phyloP scores from a whole-genome alignment of 352 stramenopile genomes.

The Phytophthora litchii region DNA sequence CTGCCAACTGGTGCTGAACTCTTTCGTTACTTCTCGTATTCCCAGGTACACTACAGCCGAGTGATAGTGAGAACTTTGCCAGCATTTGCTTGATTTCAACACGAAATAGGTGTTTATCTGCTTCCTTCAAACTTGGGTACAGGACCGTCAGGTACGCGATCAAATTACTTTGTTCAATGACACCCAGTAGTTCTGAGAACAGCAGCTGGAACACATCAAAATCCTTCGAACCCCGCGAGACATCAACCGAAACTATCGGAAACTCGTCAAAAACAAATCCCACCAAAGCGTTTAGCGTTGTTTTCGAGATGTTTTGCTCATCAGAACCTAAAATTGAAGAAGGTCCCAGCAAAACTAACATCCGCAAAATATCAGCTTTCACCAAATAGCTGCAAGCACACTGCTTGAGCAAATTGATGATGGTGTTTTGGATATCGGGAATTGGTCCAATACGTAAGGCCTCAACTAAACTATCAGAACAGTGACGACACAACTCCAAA shows the following conservation, averaged over 20 bases:
- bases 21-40: constrained; percentile 6
- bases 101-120: constrained; percentile 54
- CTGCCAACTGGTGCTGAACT: constrained; percentile 26
- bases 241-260: constrained; percentile 76
- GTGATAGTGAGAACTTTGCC: constrained; percentile 38
- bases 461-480: constrained; percentile 36
- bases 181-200: constrained; percentile 50
- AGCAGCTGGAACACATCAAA: constrained; percentile 69
- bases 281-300: constrained; percentile 42
- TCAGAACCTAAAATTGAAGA: constrained; percentile 10
- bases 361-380: constrained; percentile 60
- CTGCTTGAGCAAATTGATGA: constrained; percentile 45
- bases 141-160: constrained; percentile 58
- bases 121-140: constrained; percentile 71
- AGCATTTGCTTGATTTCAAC: constrained; percentile 58
- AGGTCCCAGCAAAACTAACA: constrained; percentile 44
- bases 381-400: constrained; percentile 54
- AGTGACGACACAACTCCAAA: constrained; percentile 47
- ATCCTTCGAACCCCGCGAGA: constrained; percentile 61
- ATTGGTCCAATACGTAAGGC: constrained; percentile 41
- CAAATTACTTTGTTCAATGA: constrained; percentile 62
- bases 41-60: constrained; percentile 5
- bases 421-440: constrained; percentile 40
- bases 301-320: constrained; percentile 12
- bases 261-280: constrained; percentile 77